Percentiles rank a stretch among this genome's conserved stretches.
phyloP scores from a whole-genome alignment of 176 grass and related monocot genomes.

The bread wheat (Triticum aestivum) region IWGSC_CS_RefSeq_v2.1 NC_057795.1:106903161-106903660 shows the following conservation, averaged over 20 bases:
- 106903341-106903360: constrained; percentile 34
- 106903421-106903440: too few relatives aligned
- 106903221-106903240: constrained; percentile 56
- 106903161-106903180: constrained; percentile 32
- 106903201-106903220: constrained; percentile 8
- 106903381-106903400: constrained; percentile 26
- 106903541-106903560: neutral
- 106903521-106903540: neutral
- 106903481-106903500: neutral
- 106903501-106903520: neutral
- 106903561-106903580: too few relatives aligned
- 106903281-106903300: neutral
- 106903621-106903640: too few relatives aligned
- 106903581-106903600: too few relatives aligned
- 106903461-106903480: neutral
- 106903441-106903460: neutral
- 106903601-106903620: too few relatives aligned
- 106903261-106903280: neutral
- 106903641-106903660: too few relatives aligned
- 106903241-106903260: neutral
- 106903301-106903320: constrained; percentile 28
- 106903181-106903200: constrained; percentile 63
- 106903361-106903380: constrained; percentile 42
- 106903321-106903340: constrained; percentile 27
- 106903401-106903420: neutral